Conservation (phyloP, 2,329 filamentous ascomycete species). For the Microcera coccophila region DNA sequence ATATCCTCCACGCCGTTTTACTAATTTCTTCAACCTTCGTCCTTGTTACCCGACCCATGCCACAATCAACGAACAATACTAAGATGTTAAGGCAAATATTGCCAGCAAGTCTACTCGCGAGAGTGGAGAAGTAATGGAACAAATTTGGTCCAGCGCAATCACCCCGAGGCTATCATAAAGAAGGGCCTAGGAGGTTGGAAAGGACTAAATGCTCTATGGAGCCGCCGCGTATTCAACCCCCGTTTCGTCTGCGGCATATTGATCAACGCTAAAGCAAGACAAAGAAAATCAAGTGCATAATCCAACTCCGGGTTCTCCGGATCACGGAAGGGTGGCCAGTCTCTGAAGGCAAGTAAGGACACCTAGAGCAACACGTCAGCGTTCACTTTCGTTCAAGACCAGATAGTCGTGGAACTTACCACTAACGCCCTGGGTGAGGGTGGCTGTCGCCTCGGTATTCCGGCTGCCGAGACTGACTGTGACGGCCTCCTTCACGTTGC, state of each 20-base stretch:
- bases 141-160: slow-evolving; percentile 6
- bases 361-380: slow-evolving; percentile 26
- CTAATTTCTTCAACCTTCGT: slow-evolving; percentile 1
- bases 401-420: slow-evolving; percentile 53
- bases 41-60: slow-evolving; percentile 8
- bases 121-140: slow-evolving; percentile 7
- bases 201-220: not conserved
- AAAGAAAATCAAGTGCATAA: slow-evolving; percentile 19
- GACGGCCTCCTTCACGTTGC: slow-evolving; percentile 63
- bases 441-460: slow-evolving; percentile 83
- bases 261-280: slow-evolving; percentile 25
- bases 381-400: not conserved
- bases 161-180: slow-evolving; percentile 4
- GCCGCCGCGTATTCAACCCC: slow-evolving; percentile 3
- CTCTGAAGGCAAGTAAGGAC: slow-evolving; percentile 43
- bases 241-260: slow-evolving; percentile 20
- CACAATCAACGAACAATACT: slow-evolving; percentile 15
- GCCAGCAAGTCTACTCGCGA: slow-evolving; percentile 14
- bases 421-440: slow-evolving; percentile 85
- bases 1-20: not conserved
- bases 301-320: slow-evolving; percentile 13
- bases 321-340: slow-evolving; percentile 31
- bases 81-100: slow-evolving; percentile 2
- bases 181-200: slow-evolving; percentile 1
- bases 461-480: slow-evolving; percentile 84